Evolutionary conservation across 352 stramenopile genomes (phyloP).

Genomic region (Saprolegnia parasitica): DNA sequence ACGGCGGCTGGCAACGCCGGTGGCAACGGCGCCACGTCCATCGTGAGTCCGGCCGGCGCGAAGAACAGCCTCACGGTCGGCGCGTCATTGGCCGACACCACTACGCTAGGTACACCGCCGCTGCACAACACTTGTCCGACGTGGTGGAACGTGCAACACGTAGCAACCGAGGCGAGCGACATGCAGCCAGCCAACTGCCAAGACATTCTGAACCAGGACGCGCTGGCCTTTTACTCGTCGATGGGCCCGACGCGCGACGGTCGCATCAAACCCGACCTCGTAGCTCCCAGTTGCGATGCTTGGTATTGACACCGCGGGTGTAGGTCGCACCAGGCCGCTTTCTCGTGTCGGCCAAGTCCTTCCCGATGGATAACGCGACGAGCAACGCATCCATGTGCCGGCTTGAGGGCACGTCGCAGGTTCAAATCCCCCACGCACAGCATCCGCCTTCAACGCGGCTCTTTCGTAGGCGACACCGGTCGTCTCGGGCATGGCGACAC

Average conservation of each 20-base stretch:
- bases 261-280: conserved; percentile 73
- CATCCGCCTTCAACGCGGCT: too few relatives aligned
- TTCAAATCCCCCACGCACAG: too few relatives aligned
- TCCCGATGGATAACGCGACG: conserved; percentile 35
- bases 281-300: conserved; percentile 29
- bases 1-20: conserved; percentile 81
- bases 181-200: conserved; percentile 28
- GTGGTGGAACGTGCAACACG: too few relatives aligned
- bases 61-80: conserved; percentile 85
- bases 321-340: conserved; percentile 46
- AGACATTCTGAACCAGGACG: conserved; percentile 56
- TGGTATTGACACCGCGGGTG: neutral
- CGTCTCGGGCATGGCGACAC: conserved; percentile 63
- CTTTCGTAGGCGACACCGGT: conserved; percentile 83
- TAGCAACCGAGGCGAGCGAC: conserved; percentile 34
- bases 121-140: neutral
- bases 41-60: conserved; percentile 62
- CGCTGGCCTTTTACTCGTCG: conserved; percentile 65
- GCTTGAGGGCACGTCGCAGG: conserved; percentile 54
- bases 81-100: conserved; percentile 52
- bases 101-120: conserved; percentile 35
- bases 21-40: conserved; percentile 47
- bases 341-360: conserved; percentile 59
- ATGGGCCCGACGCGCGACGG: conserved; percentile 62
- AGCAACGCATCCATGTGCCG: conserved; percentile 38